A percentile compares a stretch with the other conserved stretches of the same genome.
These are phyloP conservation scores for Solanum piurae DNA, from an alignment of 257 asterid species.

Conservation along the genomic window DNA sequence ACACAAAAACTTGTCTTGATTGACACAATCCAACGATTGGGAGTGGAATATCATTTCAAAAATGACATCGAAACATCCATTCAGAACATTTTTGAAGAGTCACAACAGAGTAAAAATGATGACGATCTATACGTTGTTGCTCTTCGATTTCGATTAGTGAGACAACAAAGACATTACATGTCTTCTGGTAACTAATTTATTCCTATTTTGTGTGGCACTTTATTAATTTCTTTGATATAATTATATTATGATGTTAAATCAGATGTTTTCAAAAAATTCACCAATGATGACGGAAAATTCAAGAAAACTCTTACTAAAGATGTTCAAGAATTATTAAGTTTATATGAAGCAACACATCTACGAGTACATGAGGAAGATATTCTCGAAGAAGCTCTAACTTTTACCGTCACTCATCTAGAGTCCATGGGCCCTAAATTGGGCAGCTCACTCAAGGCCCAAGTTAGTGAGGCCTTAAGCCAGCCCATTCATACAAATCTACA, in stretches of 20 bases:
- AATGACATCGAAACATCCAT: not conserved
- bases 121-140: not conserved
- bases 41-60: not conserved
- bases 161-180: slow-evolving; percentile 10
- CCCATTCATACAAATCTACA: not conserved
- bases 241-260: not conserved
- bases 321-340: not conserved
- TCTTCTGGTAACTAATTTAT: slow-evolving; percentile 1
- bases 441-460: not conserved
- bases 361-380: not conserved
- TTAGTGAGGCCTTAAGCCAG: not conserved
- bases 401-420: not conserved
- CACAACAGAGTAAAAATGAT: not conserved
- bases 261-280: slow-evolving; percentile 8
- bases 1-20: not conserved
- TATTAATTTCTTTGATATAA: too few relatives aligned
- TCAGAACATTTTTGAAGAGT: not conserved
- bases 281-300: not conserved
- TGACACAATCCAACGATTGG: not conserved
- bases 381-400: not conserved
- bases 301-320: not conserved
- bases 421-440: not conserved
- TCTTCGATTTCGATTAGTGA: slow-evolving; percentile 10
- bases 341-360: slow-evolving; percentile 2
- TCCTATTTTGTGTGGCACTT: too few relatives aligned